Base-by-base conservation (phyloP, 2,329 filamentous ascomycete species). In the Corynespora cassiicola region DNA sequence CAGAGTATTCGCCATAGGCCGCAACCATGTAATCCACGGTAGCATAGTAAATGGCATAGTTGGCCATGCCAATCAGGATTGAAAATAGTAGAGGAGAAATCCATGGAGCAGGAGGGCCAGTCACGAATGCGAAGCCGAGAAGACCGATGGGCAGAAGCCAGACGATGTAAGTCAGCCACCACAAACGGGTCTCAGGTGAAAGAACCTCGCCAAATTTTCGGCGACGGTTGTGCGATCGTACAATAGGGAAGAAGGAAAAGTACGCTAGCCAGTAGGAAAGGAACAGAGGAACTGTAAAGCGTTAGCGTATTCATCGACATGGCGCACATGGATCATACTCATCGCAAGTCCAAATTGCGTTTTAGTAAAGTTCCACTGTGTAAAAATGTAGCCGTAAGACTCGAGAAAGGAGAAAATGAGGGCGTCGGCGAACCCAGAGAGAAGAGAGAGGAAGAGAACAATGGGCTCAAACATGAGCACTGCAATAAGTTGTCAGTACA, bases 1-100 rank as follows among this genome's bases (percentile, higher is more conserved):
- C 86, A 5, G 85, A 81, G 63, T 87, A 90, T 25, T 46, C 51
- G 0, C 81, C 81, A 50, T 89, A 87, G 0, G 85, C 81, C 26
- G 82, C 84, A 10, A 88, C 79, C 82, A 89, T 88, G 71, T 90
- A 90, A 63, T 90, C 85, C 44, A 88, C 86, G 1, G 86, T 88
- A 0, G 84, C 84, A 79, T 86, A 87, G 68, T 89, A 88, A 39
- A 88, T 87, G 18, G 79, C 71, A 46, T 85, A 86, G 32, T 63
- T 90, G 28, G 86, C 86, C 35, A 88, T 83, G 14, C 86, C 86
- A 36, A 90, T 82, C 5, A 62, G 36, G 12, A 59, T 39, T 18
- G 56, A 52, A 35, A 42, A 87, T 70, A 36, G 72, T 71, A 21
- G 77, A 71, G 53, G 52, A 0, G 76, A 84, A 83, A 47, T 87